Evolutionary conservation across 1,284 basidiomycete genomes (phyloP).

Genomic region (Moesziomyces sp.): DNA sequence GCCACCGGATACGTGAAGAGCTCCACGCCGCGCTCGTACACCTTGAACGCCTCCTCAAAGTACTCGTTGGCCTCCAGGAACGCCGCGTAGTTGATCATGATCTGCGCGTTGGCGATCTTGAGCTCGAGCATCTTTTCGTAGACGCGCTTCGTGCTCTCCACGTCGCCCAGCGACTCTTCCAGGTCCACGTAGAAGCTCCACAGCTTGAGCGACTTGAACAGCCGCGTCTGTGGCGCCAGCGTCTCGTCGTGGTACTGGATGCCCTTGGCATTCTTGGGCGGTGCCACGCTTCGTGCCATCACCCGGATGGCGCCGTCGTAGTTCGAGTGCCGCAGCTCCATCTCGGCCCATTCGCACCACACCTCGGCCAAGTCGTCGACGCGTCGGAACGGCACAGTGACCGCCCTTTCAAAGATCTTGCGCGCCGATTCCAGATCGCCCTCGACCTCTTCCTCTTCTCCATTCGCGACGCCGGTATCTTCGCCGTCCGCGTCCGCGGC

Average conservation of each 20-base stretch:
- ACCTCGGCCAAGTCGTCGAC: constrained; percentile 98
- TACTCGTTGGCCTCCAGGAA: constrained; percentile 98
- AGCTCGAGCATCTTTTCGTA: constrained; percentile 98
- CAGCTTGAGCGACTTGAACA: constrained; percentile 97
- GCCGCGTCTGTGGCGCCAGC: constrained; percentile 83
- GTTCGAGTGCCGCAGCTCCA: constrained; percentile 95
- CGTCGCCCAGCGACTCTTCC: constrained; percentile 93
- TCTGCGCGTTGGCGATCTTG: constrained; percentile 93
- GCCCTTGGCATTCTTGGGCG: constrained; percentile 82
- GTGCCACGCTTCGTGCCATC: constrained; percentile 89
- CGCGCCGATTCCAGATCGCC: constrained; percentile 84
- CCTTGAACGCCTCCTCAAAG: constrained; percentile 98
- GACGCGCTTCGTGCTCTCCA: constrained; percentile 89
- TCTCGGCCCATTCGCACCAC: constrained; percentile 99
- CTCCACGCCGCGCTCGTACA: constrained; percentile 97
- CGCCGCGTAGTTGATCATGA: constrained; percentile 95
- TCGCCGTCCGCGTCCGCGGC: constrained; percentile 74
- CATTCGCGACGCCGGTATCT: constrained; percentile 69
- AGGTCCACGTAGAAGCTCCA: constrained; percentile 99
- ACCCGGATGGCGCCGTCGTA: constrained; percentile 93
- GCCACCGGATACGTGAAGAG: constrained; percentile 97
- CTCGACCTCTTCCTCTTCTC: constrained; percentile 72
- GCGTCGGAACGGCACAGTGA: constrained; percentile 89
- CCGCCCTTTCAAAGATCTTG: constrained; percentile 90
- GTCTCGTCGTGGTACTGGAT: constrained; percentile 95